Evolutionary conservation across 805 yeast genomes (phyloP).

Genomic region (Barnettozyma sp.): DNA sequence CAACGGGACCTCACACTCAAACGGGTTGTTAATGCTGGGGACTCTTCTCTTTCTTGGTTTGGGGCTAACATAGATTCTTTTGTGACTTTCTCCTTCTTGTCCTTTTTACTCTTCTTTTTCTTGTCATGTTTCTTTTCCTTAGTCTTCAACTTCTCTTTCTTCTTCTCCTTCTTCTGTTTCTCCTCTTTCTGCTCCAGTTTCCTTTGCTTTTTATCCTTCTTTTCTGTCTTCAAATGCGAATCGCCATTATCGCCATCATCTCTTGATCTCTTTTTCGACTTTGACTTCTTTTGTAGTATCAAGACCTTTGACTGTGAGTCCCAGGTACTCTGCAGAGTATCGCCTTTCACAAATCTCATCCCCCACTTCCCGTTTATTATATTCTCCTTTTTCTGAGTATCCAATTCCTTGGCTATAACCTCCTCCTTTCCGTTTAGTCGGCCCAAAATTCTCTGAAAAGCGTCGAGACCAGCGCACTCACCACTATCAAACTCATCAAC

Average conservation of each 20-base stretch:
- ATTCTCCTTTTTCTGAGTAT: constrained; percentile 57
- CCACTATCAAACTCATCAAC: constrained; percentile 70
- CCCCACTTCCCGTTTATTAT: constrained; percentile 87
- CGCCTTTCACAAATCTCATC: constrained; percentile 80
- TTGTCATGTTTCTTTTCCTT: constrained; percentile 27
- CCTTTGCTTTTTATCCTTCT: constrained; percentile 27
- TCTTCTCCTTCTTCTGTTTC: constrained; percentile 24
- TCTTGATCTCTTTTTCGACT: constrained; percentile 27
- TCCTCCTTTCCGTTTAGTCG: constrained; percentile 82
- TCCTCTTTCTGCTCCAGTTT: constrained; percentile 25
- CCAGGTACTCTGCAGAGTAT: constrained; percentile 77
- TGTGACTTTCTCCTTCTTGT: constrained; percentile 28
- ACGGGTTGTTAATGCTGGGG: constrained; percentile 42
- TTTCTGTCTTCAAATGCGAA: constrained; percentile 21
- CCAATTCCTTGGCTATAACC: constrained; percentile 55
- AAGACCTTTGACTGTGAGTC: constrained; percentile 47
- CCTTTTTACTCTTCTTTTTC: constrained; percentile 25
- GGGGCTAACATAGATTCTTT: constrained; percentile 38
- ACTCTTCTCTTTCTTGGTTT: constrained; percentile 25
- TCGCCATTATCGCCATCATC: constrained; percentile 21
- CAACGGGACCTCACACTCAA: constrained; percentile 76
- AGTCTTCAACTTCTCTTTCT: constrained; percentile 25
- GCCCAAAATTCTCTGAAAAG: constrained; percentile 84
- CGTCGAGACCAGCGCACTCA: constrained; percentile 87
- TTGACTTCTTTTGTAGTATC: constrained; percentile 23